These are phyloP conservation scores for Rosellinia necatrix DNA, from an alignment of 2,329 filamentous ascomycete species.

Conservation along the genomic window DNA sequence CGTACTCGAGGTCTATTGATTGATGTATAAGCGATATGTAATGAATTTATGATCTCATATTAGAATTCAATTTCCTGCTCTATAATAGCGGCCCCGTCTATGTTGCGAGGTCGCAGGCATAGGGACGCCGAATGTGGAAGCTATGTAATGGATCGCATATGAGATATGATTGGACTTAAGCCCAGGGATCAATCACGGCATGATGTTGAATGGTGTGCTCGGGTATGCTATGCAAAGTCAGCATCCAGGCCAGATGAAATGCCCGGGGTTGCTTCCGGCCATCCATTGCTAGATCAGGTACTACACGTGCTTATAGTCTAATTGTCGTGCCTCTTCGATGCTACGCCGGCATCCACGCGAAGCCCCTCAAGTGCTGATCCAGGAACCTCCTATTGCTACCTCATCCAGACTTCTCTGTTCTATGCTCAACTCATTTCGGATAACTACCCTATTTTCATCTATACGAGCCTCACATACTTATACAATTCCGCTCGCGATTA, in stretches of 20 bases:
- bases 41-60: slow-evolving; percentile 17
- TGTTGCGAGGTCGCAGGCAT: background rate
- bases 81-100: background rate
- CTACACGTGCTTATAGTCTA: slow-evolving; percentile 18
- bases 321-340: slow-evolving; percentile 5
- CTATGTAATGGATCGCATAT: background rate
- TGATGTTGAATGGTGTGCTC: background rate
- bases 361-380: background rate
- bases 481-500: slow-evolving; percentile 1
- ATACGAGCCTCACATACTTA: background rate
- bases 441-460: background rate
- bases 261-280: slow-evolving; percentile 3
- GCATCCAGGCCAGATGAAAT: slow-evolving; percentile 10
- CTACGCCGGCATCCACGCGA: background rate
- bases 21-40: slow-evolving; percentile 8
- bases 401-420: background rate
- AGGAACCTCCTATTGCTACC: background rate
- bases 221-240: slow-evolving; percentile 18
- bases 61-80: slow-evolving; percentile 8
- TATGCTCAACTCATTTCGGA: background rate
- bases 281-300: slow-evolving; percentile 18
- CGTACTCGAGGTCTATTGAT: slow-evolving; percentile 93
- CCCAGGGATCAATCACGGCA: background rate
- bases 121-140: slow-evolving; percentile 14
- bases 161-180: background rate